Base-by-base conservation (phyloP, 345 rosid genomes). In the Salix koriyanagi region DNA sequence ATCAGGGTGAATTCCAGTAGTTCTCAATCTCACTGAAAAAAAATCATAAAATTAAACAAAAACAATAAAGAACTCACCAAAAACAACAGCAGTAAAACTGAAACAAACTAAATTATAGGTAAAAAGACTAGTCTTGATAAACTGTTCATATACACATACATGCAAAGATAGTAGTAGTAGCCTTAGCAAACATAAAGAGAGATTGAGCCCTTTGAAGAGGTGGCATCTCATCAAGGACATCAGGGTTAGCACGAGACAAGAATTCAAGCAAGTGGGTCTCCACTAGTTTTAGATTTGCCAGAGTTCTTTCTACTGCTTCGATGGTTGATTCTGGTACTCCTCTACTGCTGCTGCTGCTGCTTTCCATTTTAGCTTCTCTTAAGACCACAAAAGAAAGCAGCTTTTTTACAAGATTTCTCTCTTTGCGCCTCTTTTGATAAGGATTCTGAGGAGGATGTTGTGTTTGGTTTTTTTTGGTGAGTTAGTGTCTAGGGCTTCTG, bases 1-100 rank as follows among this genome's bases (percentile, higher is more conserved):
- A 44, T 89, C 91, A 54, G 91, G 98, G 78, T 91, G 80, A 68
- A 88, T 83, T 6, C 99, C 99, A 56, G 65, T 82, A 75, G 97
- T 90, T 81, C 95, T 94, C 84, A 96, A 75, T 84, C 87, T 89
- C 92, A 96, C 99, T 94, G 85, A 8, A n/a, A 56, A 50, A 82
- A 79, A 48, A 1, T 18, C 52, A 69, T 30, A 44, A 78, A 61
- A 62, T 23, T 56, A 42, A 65, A 65, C 44, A 11, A 65, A 72
- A 32, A 6, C 34, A 44, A 70, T 77, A 71, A 68, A 48, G 65
- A 68, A 61, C 37, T 41, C 70, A 64, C 42, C 41, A 74, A 26
- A 18, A 74, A 34, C 6, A 65, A 76, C 14, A 66, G 8, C 42
- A 36, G 48, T 10, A 19, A 44, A 69, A 36, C 39, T 36, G 4